phyloP scores from a whole-genome alignment of 768 basidiomycete genomes.

The Pisolithus microcarpus region DNA sequence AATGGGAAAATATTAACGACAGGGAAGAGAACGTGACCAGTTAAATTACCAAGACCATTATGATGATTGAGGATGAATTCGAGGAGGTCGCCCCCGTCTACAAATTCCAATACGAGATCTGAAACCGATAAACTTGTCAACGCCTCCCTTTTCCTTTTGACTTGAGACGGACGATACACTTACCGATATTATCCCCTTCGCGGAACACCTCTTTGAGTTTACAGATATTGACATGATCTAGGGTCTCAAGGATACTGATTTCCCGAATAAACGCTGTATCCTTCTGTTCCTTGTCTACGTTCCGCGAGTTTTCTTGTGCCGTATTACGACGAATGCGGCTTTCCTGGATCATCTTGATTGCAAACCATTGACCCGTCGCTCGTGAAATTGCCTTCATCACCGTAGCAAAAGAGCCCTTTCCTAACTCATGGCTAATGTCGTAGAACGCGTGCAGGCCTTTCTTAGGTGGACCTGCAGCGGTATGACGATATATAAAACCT shows the following conservation, averaged over 20 bases:
- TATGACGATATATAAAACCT: conserved; percentile 72
- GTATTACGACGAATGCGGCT: conserved; percentile 37
- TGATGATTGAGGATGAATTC: conserved; percentile 61
- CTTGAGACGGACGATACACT: conserved; percentile 16
- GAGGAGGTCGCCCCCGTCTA: conserved; percentile 84
- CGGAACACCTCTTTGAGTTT: conserved; percentile 70
- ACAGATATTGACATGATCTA: conserved; percentile 81
- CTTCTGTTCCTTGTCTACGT: conserved; percentile 17
- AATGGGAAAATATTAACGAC: background rate
- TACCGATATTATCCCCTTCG: conserved; percentile 57
- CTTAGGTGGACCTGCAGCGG: conserved; percentile 41
- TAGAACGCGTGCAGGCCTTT: conserved; percentile 59
- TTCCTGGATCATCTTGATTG: conserved; percentile 80
- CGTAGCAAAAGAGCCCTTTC: conserved; percentile 87
- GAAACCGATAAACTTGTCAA: conserved; percentile 21
- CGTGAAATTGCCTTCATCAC: conserved; percentile 79
- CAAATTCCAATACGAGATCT: conserved; percentile 80
- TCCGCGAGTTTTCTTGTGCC: conserved; percentile 24
- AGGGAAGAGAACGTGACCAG: background rate
- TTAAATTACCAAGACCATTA: conserved; percentile 52
- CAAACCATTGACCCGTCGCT: conserved; percentile 64
- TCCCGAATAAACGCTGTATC: conserved; percentile 52
- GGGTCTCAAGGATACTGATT: conserved; percentile 68
- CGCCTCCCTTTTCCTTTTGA: background rate
- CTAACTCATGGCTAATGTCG: conserved; percentile 65